Evolutionary conservation across 139 green algal genomes (phyloP).

Genomic region (Trebouxia sp.): DNA sequence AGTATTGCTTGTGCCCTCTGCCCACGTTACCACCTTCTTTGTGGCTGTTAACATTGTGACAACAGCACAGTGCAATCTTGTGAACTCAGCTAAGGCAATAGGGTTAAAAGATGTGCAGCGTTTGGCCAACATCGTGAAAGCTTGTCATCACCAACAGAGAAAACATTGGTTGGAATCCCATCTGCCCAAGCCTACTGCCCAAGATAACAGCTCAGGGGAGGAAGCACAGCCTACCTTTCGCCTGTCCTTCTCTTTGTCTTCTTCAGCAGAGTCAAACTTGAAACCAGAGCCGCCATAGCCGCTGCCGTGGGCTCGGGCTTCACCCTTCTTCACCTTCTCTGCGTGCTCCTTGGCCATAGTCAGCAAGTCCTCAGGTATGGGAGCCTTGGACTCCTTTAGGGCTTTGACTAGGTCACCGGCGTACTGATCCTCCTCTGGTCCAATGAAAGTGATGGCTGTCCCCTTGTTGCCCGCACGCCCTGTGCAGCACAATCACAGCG

Average conservation of each 20-base stretch:
- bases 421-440: conserved; percentile 85
- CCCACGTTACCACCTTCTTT: no score
- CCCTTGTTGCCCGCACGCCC: conserved; percentile 85
- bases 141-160: no score
- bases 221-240: conserved; percentile 38
- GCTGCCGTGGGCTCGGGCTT: conserved; percentile 72
- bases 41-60: background rate
- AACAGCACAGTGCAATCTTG: background rate
- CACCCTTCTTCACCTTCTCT: conserved; percentile 54
- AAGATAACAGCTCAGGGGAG: no score
- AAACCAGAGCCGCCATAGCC: conserved; percentile 94
- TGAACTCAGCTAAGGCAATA: no score
- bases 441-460: conserved; percentile 96
- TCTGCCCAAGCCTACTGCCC: no score
- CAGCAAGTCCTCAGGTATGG: conserved; percentile 78
- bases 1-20: no score
- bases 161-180: no score
- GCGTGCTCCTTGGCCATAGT: conserved; percentile 78
- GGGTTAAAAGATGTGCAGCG: no score
- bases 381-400: conserved; percentile 74
- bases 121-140: no score
- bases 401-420: conserved; percentile 96
- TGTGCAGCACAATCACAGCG: no score
- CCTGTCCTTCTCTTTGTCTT: conserved; percentile 62
- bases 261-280: conserved; percentile 94